phyloP scores from a whole-genome alignment of 2,329 filamentous ascomycete genomes.

The Ampelomyces quisqualis region DNA sequence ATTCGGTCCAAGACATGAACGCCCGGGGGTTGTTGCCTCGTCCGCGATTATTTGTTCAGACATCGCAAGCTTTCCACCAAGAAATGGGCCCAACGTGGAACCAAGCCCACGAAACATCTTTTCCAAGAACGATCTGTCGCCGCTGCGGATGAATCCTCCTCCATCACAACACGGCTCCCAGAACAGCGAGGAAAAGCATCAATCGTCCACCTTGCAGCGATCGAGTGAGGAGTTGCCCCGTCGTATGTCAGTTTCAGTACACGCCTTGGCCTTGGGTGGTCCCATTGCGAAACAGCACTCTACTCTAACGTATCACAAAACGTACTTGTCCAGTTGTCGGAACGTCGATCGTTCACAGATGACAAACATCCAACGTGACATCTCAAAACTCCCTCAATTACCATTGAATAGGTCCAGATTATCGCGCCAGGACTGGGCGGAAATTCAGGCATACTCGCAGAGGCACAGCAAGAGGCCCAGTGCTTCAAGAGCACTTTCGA shows the following conservation, averaged over 20 bases:
- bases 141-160: slow-evolving; percentile 16
- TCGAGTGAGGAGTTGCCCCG: slow-evolving; percentile 30
- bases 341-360: slow-evolving; percentile 23
- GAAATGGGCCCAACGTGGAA: slow-evolving; percentile 12
- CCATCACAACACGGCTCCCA: slow-evolving; percentile 4
- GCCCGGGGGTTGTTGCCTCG: slow-evolving; percentile 14
- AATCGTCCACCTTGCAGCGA: slow-evolving; percentile 17
- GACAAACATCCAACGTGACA: slow-evolving; percentile 34
- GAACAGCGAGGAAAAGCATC: slow-evolving; percentile 15
- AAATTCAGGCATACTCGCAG: slow-evolving; percentile 37
- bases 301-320: slow-evolving; percentile 4
- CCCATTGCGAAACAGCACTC: slow-evolving; percentile 10
- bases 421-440: slow-evolving; percentile 40
- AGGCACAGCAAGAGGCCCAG: slow-evolving; percentile 28
- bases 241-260: slow-evolving; percentile 24
- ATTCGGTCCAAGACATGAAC: slow-evolving; percentile 10
- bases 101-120: slow-evolving; percentile 6
- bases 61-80: slow-evolving; percentile 1
- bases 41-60: slow-evolving; percentile 11
- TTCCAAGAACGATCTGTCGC: slow-evolving; percentile 12
- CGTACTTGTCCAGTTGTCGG: slow-evolving; percentile 12
- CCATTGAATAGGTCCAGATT: slow-evolving; percentile 32
- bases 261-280: slow-evolving; percentile 22
- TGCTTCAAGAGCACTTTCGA: slow-evolving; percentile 17
- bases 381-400: slow-evolving; percentile 33